Evolutionary conservation across 148 eudicot genomes (phyloP).

Genomic region (Camellia lanceoleosa): DNA sequence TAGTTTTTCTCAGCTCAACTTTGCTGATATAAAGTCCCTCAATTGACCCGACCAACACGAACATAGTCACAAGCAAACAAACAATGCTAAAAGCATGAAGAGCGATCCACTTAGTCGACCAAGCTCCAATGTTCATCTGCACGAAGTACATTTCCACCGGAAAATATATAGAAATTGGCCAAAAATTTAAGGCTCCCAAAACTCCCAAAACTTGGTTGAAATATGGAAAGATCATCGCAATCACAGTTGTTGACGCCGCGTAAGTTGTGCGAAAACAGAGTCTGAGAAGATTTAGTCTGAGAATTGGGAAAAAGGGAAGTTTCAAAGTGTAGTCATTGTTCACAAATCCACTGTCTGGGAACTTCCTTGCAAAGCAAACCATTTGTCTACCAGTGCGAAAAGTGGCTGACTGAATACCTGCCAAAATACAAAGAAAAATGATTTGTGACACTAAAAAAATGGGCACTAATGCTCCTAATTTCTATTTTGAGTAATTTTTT

Average conservation of each 20-base stretch:
- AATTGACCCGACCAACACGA: constrained; percentile 35
- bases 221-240: constrained; percentile 42
- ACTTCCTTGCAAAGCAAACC: constrained; percentile 21
- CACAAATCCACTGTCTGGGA: constrained; percentile 34
- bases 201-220: constrained; percentile 52
- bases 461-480: too few relatives aligned
- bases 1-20: background rate
- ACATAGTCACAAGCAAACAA: constrained; percentile 34
- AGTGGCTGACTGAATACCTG: constrained; percentile 46
- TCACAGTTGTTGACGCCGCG: constrained; percentile 33
- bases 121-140: constrained; percentile 36
- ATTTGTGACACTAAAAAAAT: too few relatives aligned
- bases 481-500: too few relatives aligned
- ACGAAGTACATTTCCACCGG: too few relatives aligned
- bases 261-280: constrained; percentile 44
- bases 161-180: constrained; percentile 53
- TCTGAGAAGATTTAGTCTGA: constrained; percentile 31
- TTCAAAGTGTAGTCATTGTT: constrained; percentile 26
- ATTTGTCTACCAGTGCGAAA: constrained; percentile 42
- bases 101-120: constrained; percentile 34
- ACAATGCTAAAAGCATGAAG: constrained; percentile 27
- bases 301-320: constrained; percentile 27
- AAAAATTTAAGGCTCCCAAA: constrained; percentile 46
- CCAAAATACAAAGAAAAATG: too few relatives aligned
- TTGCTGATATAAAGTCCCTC: constrained; percentile 34